Evolutionary conservation across 75 land plant species (phyloP), one percentile per base, ranked within the genome.

Genomic region (Adiantum capillusveneris): DNA sequence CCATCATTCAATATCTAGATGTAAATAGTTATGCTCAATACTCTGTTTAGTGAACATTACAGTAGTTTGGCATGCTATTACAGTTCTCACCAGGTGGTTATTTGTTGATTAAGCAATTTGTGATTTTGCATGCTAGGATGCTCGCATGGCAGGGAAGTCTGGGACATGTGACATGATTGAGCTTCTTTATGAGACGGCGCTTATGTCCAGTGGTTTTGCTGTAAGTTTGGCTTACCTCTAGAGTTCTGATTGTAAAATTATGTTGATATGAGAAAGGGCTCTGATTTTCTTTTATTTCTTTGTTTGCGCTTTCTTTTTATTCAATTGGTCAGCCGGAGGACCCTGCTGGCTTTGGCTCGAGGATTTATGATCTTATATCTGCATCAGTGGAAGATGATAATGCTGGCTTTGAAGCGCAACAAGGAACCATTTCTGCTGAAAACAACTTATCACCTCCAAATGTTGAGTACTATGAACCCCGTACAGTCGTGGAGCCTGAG

Each of bases 151-250:
- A 81, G 52, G 74, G 51, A 80, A 79, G 64, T 53, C 79, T 7
- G 88, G 80, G 29, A 81, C 97, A 9, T 60, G 67, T 45, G 72
- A 72, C 52, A 80, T 84, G 20, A 68, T 84, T 60, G 90, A 90
- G 76, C 88, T 95, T 25, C 64, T 95, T 34, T 95, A 76, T 67
- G 97, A 95, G 30, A 73, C 99, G 30, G 91, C 99, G 37, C 75
- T 85, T 0, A 57, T 95, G 39, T 79, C 99, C 39, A 95, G 99
- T 73, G 99, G 99, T 22, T 95, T 71, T 70, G 81, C 87, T 19
- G 98, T 94, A 54, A 85, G 90, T 82, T 45, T 18, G 30, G 11
- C 14, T 3, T 26, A 24, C 18, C 26, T 2, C 1, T 54, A 11
- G 16, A 7, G 5, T 54, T 29, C 16, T 21, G 30, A 11, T 16